Evolutionary conservation across 371 early-diverging fungal species (phyloP).

Genomic region (Zopfochytrium polystomum): DNA sequence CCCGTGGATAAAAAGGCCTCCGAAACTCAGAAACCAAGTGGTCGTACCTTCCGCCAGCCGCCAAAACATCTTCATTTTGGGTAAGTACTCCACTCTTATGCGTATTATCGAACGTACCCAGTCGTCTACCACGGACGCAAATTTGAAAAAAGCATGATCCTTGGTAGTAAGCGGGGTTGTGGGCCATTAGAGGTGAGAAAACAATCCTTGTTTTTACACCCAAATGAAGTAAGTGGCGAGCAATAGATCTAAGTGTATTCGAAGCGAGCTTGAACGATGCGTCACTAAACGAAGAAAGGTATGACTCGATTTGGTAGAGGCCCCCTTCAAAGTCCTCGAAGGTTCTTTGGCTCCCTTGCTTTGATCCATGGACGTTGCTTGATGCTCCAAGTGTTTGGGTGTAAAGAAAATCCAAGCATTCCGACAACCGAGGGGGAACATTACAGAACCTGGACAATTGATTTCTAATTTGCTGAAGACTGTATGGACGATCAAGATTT

Average conservation of each 20-base stretch:
- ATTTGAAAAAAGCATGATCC: constrained; percentile 75
- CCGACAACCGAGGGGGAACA: constrained; percentile 59
- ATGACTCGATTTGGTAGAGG: too few relatives aligned
- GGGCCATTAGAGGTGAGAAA: constrained; percentile 67
- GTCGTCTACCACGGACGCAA: constrained; percentile 57
- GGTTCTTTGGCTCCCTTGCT: too few relatives aligned
- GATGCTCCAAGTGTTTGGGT: too few relatives aligned
- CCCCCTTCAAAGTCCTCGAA: too few relatives aligned
- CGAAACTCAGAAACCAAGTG: constrained; percentile 58
- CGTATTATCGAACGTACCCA: constrained; percentile 26
- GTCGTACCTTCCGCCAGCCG: constrained; percentile 86
- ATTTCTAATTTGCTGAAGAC: constrained; percentile 57
- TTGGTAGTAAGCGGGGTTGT: constrained; percentile 71
- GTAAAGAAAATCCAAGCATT: too few relatives aligned
- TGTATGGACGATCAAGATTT: constrained; percentile 43
- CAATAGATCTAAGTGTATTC: constrained; percentile 50
- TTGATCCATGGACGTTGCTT: background rate
- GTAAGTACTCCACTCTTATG: background rate
- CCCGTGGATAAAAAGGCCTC: constrained; percentile 43
- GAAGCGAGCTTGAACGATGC: too few relatives aligned
- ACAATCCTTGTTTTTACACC: constrained; percentile 64
- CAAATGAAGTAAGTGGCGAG: constrained; percentile 51
- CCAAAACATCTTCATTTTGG: constrained; percentile 59
- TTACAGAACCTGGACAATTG: constrained; percentile 59
- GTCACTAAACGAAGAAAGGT: too few relatives aligned